phyloP scores from a whole-genome alignment of 2,329 filamentous ascomycete species.

The Phyllosticta ampelicida region DNA sequence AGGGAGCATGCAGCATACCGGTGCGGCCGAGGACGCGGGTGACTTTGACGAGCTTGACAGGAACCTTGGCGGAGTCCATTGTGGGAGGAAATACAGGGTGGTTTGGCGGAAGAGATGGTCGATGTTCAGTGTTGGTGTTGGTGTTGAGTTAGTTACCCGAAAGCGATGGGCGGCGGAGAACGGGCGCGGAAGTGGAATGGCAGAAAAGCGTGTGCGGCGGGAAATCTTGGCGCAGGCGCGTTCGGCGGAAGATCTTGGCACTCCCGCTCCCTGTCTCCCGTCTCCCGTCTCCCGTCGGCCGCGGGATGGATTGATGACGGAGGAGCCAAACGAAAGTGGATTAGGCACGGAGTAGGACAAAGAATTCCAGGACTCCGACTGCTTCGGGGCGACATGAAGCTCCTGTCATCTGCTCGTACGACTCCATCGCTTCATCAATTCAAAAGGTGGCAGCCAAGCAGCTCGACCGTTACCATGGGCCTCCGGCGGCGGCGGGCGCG shows the following conservation, averaged over 20 bases:
- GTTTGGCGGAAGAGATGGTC: background rate
- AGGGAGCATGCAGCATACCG: slow-evolving; percentile 52
- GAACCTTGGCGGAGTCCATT: slow-evolving; percentile 91
- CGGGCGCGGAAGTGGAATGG: slow-evolving; percentile 7
- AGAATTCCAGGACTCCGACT: too few relatives aligned
- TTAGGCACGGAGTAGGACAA: too few relatives aligned
- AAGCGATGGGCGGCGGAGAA: background rate
- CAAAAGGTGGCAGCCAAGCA: too few relatives aligned
- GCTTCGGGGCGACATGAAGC: too few relatives aligned
- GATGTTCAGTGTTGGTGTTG: background rate
- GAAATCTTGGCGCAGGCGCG: slow-evolving; percentile 8
- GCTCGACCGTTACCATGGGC: background rate
- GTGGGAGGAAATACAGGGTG: slow-evolving; percentile 23
- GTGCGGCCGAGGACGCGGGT: slow-evolving; percentile 94
- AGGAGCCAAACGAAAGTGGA: too few relatives aligned
- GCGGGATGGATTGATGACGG: too few relatives aligned
- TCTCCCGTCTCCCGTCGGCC: too few relatives aligned
- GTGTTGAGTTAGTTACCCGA: background rate
- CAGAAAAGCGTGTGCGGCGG: slow-evolving; percentile 4
- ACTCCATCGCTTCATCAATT: background rate
- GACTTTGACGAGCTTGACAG: slow-evolving; percentile 99
- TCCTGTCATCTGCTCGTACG: too few relatives aligned
- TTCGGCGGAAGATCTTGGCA: too few relatives aligned
- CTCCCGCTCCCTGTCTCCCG: too few relatives aligned
- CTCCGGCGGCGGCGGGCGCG: background rate